A percentile compares a stretch with the other conserved stretches of the same genome.
These are phyloP conservation scores for Solanum chilense DNA, from an alignment of 257 asterid species.

Conservation along the genomic window DNA sequence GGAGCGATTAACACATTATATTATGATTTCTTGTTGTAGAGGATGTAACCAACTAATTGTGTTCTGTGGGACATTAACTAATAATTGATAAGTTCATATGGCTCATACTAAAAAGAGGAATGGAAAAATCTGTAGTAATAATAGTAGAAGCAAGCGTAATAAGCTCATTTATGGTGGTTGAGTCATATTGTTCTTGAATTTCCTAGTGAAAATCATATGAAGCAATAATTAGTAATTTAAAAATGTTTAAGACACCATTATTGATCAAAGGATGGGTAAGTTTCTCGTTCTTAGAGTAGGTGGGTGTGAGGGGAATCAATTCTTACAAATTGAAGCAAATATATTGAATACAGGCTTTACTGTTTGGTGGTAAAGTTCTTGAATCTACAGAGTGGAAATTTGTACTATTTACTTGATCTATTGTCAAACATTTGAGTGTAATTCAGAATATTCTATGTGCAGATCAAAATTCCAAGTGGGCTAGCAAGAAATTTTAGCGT, in stretches of 20 bases:
- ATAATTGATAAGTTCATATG: background rate
- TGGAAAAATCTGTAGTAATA: background rate
- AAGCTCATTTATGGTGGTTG: background rate
- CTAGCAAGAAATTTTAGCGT: background rate
- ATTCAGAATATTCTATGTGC: slow-evolving; percentile 11
- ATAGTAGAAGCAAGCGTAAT: background rate
- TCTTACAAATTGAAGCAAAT: background rate
- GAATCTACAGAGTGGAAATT: background rate
- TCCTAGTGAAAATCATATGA: background rate
- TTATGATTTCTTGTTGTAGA: background rate
- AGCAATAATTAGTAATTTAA: background rate
- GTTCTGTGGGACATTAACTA: background rate
- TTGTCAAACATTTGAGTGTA: background rate
- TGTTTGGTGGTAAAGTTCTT: background rate
- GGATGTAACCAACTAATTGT: background rate
- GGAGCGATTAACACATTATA: background rate
- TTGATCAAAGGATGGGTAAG: background rate
- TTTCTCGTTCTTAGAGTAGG: background rate
- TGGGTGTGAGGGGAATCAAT: background rate
- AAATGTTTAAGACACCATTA: background rate
- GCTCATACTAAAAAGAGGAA: background rate
- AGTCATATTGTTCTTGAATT: background rate
- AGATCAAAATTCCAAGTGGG: slow-evolving; percentile 91
- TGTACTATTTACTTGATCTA: background rate
- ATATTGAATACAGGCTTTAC: background rate